A percentile compares a stretch with the other conserved stretches of the same genome.
phyloP scores from a whole-genome alignment of 768 basidiomycete species.

The Lentinula boryana region DNA sequence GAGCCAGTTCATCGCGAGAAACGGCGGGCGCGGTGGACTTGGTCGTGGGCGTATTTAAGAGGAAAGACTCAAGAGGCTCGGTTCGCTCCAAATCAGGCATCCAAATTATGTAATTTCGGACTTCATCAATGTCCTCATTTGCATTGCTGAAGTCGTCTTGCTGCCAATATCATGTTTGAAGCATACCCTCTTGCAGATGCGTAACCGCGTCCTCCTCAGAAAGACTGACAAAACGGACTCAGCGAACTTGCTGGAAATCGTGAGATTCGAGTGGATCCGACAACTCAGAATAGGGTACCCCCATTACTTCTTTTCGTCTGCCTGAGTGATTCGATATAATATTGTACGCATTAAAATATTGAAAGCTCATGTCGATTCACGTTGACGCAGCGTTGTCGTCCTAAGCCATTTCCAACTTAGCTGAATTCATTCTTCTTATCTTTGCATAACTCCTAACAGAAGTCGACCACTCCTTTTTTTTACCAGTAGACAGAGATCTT shows the following conservation, averaged over 20 bases:
- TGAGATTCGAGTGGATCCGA: no score
- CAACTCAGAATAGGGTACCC: no score
- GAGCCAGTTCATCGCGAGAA: slow-evolving; percentile 63
- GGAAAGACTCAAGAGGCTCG: background rate
- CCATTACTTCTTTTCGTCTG: no score
- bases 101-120: background rate
- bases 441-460: background rate
- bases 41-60: slow-evolving; percentile 1
- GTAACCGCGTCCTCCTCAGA: background rate
- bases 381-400: no score
- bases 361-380: no score
- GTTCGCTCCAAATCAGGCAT: background rate
- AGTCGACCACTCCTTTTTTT: no score
- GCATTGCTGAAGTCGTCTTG: background rate
- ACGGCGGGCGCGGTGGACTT: background rate
- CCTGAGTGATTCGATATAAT: no score
- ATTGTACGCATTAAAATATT: no score
- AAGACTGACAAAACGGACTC: no score
- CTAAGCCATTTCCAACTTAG: no score
- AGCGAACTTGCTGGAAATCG: no score
- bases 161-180: background rate
- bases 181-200: background rate
- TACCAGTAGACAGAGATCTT: no score
- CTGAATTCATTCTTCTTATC: background rate
- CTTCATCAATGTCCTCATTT: background rate